Percentiles rank a stretch among this genome's conserved stretches.
phyloP scores from a whole-genome alignment of 306 rosid genomes.

The Hylodesmum podocarpum region DNA sequence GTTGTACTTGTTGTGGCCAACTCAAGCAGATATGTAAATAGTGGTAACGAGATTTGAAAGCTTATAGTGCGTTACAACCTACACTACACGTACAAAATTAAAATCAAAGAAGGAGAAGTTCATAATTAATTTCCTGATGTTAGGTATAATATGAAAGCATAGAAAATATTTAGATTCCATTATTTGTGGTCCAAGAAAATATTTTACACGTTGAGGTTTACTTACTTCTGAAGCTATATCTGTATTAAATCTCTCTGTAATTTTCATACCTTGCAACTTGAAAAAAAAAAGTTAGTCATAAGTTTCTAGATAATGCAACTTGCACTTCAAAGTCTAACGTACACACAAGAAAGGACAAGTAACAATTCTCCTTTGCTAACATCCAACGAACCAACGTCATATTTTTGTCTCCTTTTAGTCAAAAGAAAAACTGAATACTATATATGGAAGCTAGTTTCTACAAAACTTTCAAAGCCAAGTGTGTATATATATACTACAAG shows the following conservation, averaged over 20 bases:
- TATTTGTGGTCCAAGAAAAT: conserved; percentile 35
- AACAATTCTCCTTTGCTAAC: neutral
- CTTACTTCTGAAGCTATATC: neutral
- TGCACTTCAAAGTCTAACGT: neutral
- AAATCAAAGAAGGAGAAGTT: neutral
- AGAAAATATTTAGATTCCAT: conserved; percentile 22
- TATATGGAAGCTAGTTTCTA: neutral
- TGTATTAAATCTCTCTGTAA: conserved; percentile 12
- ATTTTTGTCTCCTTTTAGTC: neutral
- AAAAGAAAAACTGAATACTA: neutral
- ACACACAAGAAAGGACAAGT: neutral
- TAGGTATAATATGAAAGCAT: conserved; percentile 36
- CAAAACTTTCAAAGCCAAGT: neutral
- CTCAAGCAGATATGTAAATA: neutral
- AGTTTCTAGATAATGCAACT: conserved; percentile 36
- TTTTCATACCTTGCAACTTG: conserved; percentile 9
- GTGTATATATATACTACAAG: neutral
- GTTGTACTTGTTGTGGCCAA: neutral
- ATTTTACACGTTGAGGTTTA: conserved; percentile 24
- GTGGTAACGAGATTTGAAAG: neutral
- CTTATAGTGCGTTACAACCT: neutral
- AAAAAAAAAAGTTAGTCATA: conserved; percentile 7
- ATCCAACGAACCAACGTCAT: neutral
- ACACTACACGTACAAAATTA: neutral
- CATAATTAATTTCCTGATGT: conserved; percentile 6